Base-by-base conservation (phyloP, 345 rosid species). In the Salix purpurea region DNA sequence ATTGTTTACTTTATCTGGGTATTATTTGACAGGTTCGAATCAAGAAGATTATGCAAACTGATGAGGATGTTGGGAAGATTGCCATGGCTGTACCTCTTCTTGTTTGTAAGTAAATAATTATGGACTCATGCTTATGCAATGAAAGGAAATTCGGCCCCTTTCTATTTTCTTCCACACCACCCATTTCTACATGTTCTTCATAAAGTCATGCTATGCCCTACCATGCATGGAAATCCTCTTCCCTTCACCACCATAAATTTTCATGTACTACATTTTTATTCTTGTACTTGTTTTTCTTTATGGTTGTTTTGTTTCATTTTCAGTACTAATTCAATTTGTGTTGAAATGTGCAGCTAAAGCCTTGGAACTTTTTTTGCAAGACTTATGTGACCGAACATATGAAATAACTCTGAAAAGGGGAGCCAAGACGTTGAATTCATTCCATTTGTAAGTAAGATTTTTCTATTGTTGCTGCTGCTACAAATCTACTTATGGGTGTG, bases 71-170 rank as follows among this genome's bases (percentile, higher is more conserved):
- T 2, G 96, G 96, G 74, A 91, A 90, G 83, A 91, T 91, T 56
- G 90, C 96, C 71, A 85, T 88, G 92, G 94, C 91, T 34, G 96
- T 91, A 13, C 96, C 96, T 78, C 89, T 90, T 71, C 91, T 91
- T 80, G 87, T 90, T 67, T 91, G 96, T 91, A 80, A 91, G 96
- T 82, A 14, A 32, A 68, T 76, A 37, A 24, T 18, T 34, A 52
- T 42, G 4, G 36, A 40, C 14, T 69, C 23, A 70, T 48, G n/a
- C 2, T 69, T 23, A n/a, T 24, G 28, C 21, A 50, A 50, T 50
- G 39, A 50, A 10, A n/a, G 40, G 61, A 48, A 0, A 50, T 21
- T 16, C 23, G 24, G 40, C 37, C 44, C 21, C 56, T 50, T 15
- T 70, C 50, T 14, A 36, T 36, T 72, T 32, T 5, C 61, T 72